Evolutionary conservation across 225 moss, liverwort and hornwort species (phyloP).

Genomic region (Neckera pumila): DNA sequence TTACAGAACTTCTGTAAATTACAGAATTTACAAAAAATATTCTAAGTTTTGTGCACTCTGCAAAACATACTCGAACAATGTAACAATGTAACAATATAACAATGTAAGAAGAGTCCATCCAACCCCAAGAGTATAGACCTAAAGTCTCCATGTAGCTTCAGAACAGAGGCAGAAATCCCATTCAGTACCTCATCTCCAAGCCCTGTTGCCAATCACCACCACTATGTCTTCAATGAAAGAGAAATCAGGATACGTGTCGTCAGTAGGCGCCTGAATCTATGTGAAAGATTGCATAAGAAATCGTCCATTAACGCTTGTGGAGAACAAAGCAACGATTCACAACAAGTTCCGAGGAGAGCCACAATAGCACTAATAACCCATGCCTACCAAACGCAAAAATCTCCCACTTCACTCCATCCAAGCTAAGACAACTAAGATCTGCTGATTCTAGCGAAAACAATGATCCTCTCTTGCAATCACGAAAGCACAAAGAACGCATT

Average conservation of each 20-base stretch:
- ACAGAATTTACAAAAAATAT: neutral
- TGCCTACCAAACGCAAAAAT: neutral
- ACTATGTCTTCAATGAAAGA: neutral
- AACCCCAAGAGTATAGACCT: neutral
- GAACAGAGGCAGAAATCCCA: neutral
- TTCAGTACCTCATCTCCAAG: neutral
- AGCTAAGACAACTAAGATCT: neutral
- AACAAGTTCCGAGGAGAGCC: neutral
- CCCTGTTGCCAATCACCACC: neutral
- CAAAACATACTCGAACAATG: neutral
- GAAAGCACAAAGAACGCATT: neutral
- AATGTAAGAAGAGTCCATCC: neutral
- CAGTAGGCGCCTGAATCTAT: neutral
- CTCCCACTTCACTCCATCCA: neutral
- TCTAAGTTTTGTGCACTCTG: neutral
- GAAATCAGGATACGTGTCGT: neutral
- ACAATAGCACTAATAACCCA: neutral
- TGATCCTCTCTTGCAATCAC: neutral
- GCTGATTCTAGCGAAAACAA: neutral
- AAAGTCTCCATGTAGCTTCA: neutral
- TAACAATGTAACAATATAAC: neutral
- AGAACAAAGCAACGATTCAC: neutral
- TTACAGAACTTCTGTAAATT: too few species aligned
- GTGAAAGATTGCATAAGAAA: neutral
- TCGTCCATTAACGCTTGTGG: neutral